Conservation (phyloP, 2,329 filamentous ascomycete genomes). For the Colletotrichum paranaense region DNA sequence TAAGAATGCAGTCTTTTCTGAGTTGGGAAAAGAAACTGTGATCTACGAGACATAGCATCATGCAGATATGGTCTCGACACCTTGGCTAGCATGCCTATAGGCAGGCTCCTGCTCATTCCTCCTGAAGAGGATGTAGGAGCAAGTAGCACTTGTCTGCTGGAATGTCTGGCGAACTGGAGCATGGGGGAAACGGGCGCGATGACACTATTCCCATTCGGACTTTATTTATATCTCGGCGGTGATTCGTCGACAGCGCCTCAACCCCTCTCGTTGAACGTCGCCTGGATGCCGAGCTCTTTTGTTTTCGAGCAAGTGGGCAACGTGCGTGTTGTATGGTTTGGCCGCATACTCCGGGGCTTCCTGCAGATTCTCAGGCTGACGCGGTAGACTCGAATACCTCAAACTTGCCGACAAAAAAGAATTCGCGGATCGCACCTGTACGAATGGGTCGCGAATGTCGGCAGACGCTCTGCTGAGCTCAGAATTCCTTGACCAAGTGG, state of each 20-base stretch:
- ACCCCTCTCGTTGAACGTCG: neutral
- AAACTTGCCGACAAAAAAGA: neutral
- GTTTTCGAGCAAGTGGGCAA: neutral
- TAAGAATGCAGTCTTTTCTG: conserved; percentile 16
- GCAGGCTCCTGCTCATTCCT: neutral
- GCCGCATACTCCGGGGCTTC: neutral
- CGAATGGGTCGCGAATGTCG: neutral
- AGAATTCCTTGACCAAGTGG: neutral
- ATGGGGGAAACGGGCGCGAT: neutral
- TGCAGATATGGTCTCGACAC: neutral
- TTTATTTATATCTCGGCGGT: neutral
- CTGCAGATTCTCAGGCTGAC: neutral
- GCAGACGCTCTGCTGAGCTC: neutral
- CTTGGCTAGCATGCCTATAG: conserved; percentile 8
- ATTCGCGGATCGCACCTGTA: neutral
- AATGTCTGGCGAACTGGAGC: neutral
- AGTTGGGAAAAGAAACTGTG: neutral
- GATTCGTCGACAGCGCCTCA: neutral
- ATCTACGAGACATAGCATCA: conserved; percentile 2
- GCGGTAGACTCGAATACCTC: neutral
- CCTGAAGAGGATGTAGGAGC: neutral
- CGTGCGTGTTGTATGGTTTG: neutral
- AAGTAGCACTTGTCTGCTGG: neutral
- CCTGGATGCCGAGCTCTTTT: neutral
- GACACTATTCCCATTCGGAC: neutral